A percentile compares a stretch with the other conserved stretches of the same genome.
Conservation (phyloP, 148 eudicot genomes). For the Heliamphora exappendiculata region DNA sequence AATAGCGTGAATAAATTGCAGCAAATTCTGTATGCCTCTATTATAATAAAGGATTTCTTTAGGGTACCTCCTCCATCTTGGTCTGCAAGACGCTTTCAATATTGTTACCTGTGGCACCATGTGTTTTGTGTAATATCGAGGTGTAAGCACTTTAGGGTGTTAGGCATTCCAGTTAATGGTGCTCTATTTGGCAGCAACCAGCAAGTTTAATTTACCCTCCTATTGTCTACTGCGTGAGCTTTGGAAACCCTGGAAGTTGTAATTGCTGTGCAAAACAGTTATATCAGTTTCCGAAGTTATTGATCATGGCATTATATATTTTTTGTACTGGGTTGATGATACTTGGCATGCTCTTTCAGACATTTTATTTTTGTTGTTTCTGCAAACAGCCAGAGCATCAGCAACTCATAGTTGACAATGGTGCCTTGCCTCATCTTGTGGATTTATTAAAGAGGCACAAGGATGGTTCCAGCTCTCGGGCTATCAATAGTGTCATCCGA, state of each 20-base stretch:
- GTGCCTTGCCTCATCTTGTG: slow-evolving; percentile 83
- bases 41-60: not conserved
- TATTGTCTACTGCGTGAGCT: not conserved
- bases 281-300: not conserved
- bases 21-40: not conserved
- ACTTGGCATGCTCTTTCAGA: not conserved
- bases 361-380: not conserved
- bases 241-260: not conserved
- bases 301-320: not conserved
- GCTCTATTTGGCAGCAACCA: not conserved
- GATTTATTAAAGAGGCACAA: slow-evolving; percentile 55
- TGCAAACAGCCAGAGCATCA: slow-evolving; percentile 82
- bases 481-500: slow-evolving; percentile 63
- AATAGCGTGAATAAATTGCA: not conserved
- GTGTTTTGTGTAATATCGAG: too few relatives aligned
- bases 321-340: not conserved
- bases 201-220: not conserved
- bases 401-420: slow-evolving; percentile 80
- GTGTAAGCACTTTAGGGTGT: not conserved
- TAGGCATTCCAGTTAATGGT: not conserved
- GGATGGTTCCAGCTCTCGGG: slow-evolving; percentile 33
- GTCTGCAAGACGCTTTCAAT: not conserved
- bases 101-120: not conserved
- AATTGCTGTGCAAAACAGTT: not conserved
- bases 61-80: slow-evolving; percentile 12